Evolutionary conservation across 2,329 filamentous ascomycete genomes (phyloP).

Genomic region (Rhynchosporium agropyri): DNA sequence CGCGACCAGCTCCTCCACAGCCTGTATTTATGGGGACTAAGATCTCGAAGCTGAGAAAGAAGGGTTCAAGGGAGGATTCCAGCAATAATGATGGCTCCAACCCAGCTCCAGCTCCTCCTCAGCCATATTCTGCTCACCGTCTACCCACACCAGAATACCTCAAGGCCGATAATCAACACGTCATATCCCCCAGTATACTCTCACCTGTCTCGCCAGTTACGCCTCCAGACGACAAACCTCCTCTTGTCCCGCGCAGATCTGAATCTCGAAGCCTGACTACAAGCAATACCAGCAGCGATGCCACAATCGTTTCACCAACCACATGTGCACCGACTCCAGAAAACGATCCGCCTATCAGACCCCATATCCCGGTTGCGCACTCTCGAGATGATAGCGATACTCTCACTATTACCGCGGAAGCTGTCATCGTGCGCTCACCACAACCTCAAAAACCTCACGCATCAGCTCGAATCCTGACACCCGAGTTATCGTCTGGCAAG

Average conservation of each 20-base stretch:
- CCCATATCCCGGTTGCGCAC: constrained; percentile 26
- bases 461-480: constrained; percentile 32
- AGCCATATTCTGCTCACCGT: constrained; percentile 24
- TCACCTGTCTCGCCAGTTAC: constrained; percentile 35
- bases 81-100: constrained; percentile 19
- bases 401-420: constrained; percentile 37
- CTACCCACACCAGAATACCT: constrained; percentile 37
- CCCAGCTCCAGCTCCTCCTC: constrained; percentile 24
- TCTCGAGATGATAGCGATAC: constrained; percentile 36
- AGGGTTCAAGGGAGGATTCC: constrained; percentile 33
- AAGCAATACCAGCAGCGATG: constrained; percentile 17
- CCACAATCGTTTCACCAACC: constrained; percentile 9
- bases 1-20: constrained; percentile 38
- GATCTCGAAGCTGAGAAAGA: constrained; percentile 38
- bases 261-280: constrained; percentile 24
- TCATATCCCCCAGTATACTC: constrained; percentile 28
- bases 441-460: constrained; percentile 36
- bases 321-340: background rate
- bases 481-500: constrained; percentile 30
- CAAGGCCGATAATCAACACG: constrained; percentile 31
- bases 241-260: constrained; percentile 32
- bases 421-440: constrained; percentile 31
- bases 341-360: constrained; percentile 13
- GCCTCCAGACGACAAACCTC: constrained; percentile 31
- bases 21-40: constrained; percentile 40